A percentile compares a stretch with the other conserved stretches of the same genome.
Conservation (phyloP, 305 asterid species). For the Euphrasia arctica region DNA sequence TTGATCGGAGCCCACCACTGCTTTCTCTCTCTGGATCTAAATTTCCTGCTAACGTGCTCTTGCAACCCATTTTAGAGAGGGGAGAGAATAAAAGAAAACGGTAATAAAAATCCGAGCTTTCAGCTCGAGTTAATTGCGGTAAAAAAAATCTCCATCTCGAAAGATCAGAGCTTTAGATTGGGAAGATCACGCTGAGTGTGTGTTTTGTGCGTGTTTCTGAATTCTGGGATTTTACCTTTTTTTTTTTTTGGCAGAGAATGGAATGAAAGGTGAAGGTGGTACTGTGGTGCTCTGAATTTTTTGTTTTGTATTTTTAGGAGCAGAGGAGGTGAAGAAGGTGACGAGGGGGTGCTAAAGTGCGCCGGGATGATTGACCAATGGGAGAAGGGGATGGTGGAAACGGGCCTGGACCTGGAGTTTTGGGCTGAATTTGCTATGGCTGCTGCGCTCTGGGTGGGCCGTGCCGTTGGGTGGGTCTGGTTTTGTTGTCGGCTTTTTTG, state of each 20-base stretch:
- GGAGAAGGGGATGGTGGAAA: slow-evolving; percentile 35
- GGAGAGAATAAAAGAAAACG: slow-evolving; percentile 7
- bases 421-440: slow-evolving; percentile 35
- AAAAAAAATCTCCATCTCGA: slow-evolving; percentile 55
- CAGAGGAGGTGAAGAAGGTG: neutral
- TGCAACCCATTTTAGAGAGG: slow-evolving; percentile 58
- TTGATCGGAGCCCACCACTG: slow-evolving; percentile 94
- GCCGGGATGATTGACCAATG: slow-evolving; percentile 58
- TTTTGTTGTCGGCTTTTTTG: slow-evolving; percentile 24
- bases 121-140: slow-evolving; percentile 63
- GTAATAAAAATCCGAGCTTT: slow-evolving; percentile 9
- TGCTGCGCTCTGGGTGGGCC: slow-evolving; percentile 28
- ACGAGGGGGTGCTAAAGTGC: slow-evolving; percentile 43
- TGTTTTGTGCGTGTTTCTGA: neutral
- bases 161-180: slow-evolving; percentile 34
- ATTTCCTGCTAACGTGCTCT: slow-evolving; percentile 45
- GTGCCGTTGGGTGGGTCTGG: slow-evolving; percentile 32
- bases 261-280: neutral
- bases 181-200: neutral
- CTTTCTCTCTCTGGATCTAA: slow-evolving; percentile 92
- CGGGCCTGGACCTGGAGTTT: slow-evolving; percentile 29
- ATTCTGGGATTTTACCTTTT: neutral
- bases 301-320: slow-evolving; percentile 7
- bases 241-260: too few species aligned
- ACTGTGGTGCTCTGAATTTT: slow-evolving; percentile 4